Percentiles rank a stretch among this genome's conserved stretches.
Evolutionary conservation across 192 early-diverging fungal species (phyloP).

Genomic region (Coemansia asiatica): DNA sequence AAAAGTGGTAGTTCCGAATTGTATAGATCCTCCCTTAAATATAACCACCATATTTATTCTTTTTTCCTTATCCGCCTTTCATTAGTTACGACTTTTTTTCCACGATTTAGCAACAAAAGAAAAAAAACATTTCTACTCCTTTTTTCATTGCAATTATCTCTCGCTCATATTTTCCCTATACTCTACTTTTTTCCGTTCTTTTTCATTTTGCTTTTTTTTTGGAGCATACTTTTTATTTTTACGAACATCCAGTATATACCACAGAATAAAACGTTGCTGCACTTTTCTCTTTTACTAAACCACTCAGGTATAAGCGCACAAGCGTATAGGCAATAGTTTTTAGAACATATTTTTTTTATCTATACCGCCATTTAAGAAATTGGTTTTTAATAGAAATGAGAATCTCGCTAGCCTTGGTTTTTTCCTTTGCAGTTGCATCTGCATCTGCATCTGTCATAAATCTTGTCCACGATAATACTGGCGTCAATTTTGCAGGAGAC

Average conservation of each 20-base stretch:
- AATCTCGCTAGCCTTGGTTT: conserved; percentile 5
- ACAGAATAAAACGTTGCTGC: background rate
- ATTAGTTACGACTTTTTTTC: conserved; percentile 6
- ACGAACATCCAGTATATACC: background rate
- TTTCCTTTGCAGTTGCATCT: conserved; percentile 8
- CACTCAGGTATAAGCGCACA: too few relatives aligned
- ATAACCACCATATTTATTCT: background rate
- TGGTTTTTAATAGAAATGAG: conserved; percentile 4
- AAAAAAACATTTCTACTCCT: background rate
- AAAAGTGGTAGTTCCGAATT: background rate
- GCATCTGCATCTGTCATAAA: conserved; percentile 13
- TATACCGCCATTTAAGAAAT: background rate
- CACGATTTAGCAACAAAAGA: background rate
- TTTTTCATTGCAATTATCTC: conserved; percentile 8
- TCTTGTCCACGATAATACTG: background rate
- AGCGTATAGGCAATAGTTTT: too few relatives aligned
- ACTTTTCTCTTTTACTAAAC: too few relatives aligned
- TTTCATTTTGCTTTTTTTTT: background rate
- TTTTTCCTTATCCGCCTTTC: background rate
- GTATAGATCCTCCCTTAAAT: background rate
- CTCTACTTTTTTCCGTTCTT: background rate
- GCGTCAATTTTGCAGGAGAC: background rate
- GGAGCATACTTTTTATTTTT: background rate
- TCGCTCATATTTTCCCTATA: background rate
- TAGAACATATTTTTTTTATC: background rate